A percentile compares a stretch with the other conserved stretches of the same genome.
Evolutionary conservation across 202 grass and related monocot genomes (phyloP).

Genomic region (Elaeis oleifera): DNA sequence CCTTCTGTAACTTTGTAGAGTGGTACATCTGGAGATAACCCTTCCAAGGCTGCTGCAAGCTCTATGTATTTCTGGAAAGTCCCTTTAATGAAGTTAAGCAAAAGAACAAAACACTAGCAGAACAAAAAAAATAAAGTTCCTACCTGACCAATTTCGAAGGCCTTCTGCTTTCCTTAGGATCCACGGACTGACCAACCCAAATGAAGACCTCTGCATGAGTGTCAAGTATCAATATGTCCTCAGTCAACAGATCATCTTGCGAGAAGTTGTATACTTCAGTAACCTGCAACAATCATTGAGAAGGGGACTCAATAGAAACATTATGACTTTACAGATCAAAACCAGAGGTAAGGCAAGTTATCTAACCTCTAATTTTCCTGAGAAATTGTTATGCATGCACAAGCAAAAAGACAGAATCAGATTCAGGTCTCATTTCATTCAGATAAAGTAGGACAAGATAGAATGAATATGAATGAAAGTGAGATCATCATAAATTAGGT

Average conservation of each 20-base stretch:
- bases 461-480: conserved; percentile 3
- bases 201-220: conserved; percentile 62
- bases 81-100: too few species aligned
- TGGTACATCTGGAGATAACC: too few species aligned
- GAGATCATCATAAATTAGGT: conserved; percentile 11
- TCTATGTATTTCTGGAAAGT: too few species aligned
- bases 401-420: conserved; percentile 19
- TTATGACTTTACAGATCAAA: conserved; percentile 14
- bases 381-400: conserved; percentile 19
- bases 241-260: conserved; percentile 98
- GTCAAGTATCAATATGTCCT: conserved; percentile 85
- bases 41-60: too few species aligned
- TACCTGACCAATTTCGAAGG: conserved; percentile 79
- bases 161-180: conserved; percentile 63
- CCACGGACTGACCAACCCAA: conserved; percentile 84
- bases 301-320: conserved; percentile 1
- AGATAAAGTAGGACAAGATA: neutral
- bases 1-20: too few species aligned
- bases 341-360: conserved; percentile 18
- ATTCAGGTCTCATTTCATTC: conserved; percentile 17
- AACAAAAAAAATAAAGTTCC: too few species aligned
- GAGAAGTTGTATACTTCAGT: conserved; percentile 82
- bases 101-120: too few species aligned
- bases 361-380: conserved; percentile 70
- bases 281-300: conserved; percentile 33